phyloP scores from a whole-genome alignment of 306 rosid species.

The Begonia fuchsioides region DNA sequence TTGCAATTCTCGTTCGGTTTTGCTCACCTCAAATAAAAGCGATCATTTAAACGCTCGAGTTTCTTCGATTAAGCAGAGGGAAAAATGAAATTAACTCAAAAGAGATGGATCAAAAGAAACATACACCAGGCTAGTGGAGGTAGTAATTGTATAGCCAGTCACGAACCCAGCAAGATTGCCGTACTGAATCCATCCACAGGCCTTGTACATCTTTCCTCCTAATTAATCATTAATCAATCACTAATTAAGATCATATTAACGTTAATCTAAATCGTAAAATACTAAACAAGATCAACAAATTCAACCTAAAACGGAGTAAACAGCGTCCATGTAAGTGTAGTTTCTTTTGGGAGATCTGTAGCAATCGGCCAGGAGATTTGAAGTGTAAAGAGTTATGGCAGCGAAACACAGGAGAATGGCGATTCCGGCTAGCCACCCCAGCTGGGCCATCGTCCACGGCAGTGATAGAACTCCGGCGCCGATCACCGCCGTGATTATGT shows the following conservation, averaged over 20 bases:
- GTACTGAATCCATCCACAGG: conserved; percentile 20
- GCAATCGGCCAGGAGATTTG: conserved; percentile 27
- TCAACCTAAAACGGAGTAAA: conserved; percentile 14
- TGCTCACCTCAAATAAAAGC: no score
- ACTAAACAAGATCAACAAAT: background rate
- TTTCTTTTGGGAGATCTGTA: conserved; percentile 28
- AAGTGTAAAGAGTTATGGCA: conserved; percentile 12
- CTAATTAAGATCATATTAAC: background rate
- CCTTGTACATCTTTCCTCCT: conserved; percentile 17
- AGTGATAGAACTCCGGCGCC: conserved; percentile 27
- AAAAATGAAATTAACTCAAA: no score
- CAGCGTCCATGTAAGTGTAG: conserved; percentile 27
- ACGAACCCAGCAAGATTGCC: conserved; percentile 12
- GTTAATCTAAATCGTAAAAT: no score
- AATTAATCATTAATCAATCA: conserved; percentile 2
- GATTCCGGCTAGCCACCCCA: conserved; percentile 21
- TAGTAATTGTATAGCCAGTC: conserved; percentile 23
- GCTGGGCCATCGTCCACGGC: conserved; percentile 23
- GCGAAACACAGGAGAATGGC: conserved; percentile 12
- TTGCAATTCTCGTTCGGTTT: no score
- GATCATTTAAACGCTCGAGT: no score
- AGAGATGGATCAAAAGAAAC: conserved; percentile 2
- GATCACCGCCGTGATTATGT: conserved; percentile 27
- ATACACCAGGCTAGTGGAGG: conserved; percentile 27
- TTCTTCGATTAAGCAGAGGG: no score